phyloP scores from a whole-genome alignment of 2,329 filamentous ascomycete species.

The Eutypa lata region DNA sequence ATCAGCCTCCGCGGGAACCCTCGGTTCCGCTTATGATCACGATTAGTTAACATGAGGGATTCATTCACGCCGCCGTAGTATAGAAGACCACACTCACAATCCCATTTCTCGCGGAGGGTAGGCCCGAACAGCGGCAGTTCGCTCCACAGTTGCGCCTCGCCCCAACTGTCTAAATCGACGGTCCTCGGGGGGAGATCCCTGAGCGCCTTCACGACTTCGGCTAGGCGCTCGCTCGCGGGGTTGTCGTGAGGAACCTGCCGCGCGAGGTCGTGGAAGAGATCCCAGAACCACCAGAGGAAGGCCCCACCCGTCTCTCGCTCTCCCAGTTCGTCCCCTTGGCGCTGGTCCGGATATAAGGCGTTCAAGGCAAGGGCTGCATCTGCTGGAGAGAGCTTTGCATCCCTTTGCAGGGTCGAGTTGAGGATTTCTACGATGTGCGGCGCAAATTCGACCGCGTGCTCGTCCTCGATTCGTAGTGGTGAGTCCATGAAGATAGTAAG shows the following conservation, averaged over 20 bases:
- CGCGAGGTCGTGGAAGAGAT: conserved; percentile 16
- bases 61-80: neutral
- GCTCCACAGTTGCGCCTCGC: neutral
- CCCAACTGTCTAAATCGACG: neutral
- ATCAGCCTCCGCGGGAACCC: neutral
- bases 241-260: conserved; percentile 16
- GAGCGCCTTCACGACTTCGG: neutral
- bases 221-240: neutral
- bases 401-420: neutral
- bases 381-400: neutral
- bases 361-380: neutral
- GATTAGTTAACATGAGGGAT: neutral
- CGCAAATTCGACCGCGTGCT: neutral
- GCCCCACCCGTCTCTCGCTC: neutral
- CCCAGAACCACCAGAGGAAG: conserved; percentile 22
- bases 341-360: neutral
- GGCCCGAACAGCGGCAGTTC: neutral
- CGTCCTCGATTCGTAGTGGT: neutral
- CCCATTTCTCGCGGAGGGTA: neutral
- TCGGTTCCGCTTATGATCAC: neutral
- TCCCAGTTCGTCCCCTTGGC: neutral
- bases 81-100: neutral
- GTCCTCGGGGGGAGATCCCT: neutral
- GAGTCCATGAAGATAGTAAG: neutral
- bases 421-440: neutral